Conservation (phyloP, 1,284 basidiomycete species). For the Ustilago trichophora region DNA sequence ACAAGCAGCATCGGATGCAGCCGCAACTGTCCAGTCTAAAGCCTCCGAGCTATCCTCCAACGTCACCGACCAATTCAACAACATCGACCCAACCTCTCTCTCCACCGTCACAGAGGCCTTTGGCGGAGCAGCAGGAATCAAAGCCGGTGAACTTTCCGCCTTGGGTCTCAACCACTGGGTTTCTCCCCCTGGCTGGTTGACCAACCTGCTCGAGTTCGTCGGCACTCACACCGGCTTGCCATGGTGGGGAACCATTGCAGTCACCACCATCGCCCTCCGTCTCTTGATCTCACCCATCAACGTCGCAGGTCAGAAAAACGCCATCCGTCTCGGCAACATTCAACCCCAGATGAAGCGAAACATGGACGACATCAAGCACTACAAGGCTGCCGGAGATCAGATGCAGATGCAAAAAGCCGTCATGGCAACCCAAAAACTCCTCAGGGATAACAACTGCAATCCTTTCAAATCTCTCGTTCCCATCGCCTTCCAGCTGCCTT, state of each 20-base stretch:
- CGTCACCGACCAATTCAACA: slow-evolving; percentile 23
- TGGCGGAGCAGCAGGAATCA: slow-evolving; percentile 67
- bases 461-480: slow-evolving; percentile 74
- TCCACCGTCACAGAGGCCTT: slow-evolving; percentile 41
- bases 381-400: slow-evolving; percentile 70
- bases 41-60: slow-evolving; percentile 8
- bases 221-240: slow-evolving; percentile 75
- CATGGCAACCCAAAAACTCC: slow-evolving; percentile 74
- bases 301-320: slow-evolving; percentile 75
- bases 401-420: slow-evolving; percentile 72
- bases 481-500: slow-evolving; percentile 76
- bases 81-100: slow-evolving; percentile 28
- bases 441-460: slow-evolving; percentile 77
- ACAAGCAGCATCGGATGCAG: slow-evolving; percentile 19
- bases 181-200: slow-evolving; percentile 71
- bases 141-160: slow-evolving; percentile 80
- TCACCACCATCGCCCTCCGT: slow-evolving; percentile 77
- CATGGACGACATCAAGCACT: slow-evolving; percentile 71
- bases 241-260: slow-evolving; percentile 72
- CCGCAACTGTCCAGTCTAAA: slow-evolving; percentile 14
- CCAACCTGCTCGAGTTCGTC: slow-evolving; percentile 75
- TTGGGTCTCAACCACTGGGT: slow-evolving; percentile 76
- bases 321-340: slow-evolving; percentile 76
- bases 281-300: slow-evolving; percentile 76
- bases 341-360: slow-evolving; percentile 73